A percentile compares a stretch with the other conserved stretches of the same genome.
phyloP scores from a whole-genome alignment of 345 rosid genomes.

The Euclidium syriacum region DNA sequence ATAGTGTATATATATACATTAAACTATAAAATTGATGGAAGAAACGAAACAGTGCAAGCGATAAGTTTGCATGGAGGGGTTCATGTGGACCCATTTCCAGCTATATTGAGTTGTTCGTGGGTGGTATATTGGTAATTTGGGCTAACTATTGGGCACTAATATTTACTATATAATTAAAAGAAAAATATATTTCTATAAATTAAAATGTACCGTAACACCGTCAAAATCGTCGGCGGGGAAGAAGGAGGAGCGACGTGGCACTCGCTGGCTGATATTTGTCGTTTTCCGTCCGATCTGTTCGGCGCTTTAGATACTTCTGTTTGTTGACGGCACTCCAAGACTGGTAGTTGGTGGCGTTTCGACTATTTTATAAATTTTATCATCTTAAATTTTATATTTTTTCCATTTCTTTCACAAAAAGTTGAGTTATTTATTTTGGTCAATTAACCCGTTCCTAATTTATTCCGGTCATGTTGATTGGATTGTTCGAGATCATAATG shows the following conservation, averaged over 20 bases:
- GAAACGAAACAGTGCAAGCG: constrained; percentile 14
- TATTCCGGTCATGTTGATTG: too few relatives aligned
- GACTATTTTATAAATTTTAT: not conserved
- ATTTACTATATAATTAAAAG: not conserved
- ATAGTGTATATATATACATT: too few relatives aligned
- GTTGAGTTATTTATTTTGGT: too few relatives aligned
- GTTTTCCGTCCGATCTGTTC: constrained; percentile 27
- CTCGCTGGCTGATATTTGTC: constrained; percentile 28
- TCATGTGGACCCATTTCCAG: constrained; percentile 30
- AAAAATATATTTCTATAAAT: not conserved
- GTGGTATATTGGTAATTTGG: constrained; percentile 30
- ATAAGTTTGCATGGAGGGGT: constrained; percentile 31
- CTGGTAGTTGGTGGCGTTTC: constrained; percentile 18
- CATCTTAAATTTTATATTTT: not conserved
- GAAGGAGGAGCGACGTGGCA: constrained; percentile 30
- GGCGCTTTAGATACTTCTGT: constrained; percentile 30
- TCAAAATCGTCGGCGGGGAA: constrained; percentile 30
- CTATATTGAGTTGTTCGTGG: constrained; percentile 27
- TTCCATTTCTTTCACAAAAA: not conserved
- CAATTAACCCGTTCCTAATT: too few relatives aligned
- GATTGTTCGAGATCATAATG: too few relatives aligned
- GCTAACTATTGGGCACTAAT: constrained; percentile 14
- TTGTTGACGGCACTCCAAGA: constrained; percentile 24
- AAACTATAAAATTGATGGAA: too few relatives aligned
- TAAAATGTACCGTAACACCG: constrained; percentile 24